These are phyloP conservation scores for Albatrellus ellisii DNA, from an alignment of 768 basidiomycete genomes.

Conservation along the genomic window DNA sequence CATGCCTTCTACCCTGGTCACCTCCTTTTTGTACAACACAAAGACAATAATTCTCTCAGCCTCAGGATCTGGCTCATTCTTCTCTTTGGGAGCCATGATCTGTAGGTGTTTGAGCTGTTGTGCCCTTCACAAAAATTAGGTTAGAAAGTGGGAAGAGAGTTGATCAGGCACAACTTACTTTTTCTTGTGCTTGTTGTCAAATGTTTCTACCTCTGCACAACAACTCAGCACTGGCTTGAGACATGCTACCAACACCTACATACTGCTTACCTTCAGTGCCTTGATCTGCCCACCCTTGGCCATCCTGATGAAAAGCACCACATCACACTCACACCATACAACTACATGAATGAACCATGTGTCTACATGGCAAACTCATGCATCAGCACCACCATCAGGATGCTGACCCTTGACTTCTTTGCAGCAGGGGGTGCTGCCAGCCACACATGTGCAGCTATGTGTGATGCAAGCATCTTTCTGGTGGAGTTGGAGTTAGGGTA, in stretches of 20 bases:
- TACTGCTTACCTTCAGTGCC: constrained; percentile 43
- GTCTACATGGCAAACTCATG: constrained; percentile 95
- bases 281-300: constrained; percentile 74
- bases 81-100: constrained; percentile 46
- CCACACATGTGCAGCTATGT: constrained; percentile 72
- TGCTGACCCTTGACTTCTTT: constrained; percentile 17
- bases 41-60: constrained; percentile 80
- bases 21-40: constrained; percentile 96
- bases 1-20: constrained; percentile 75
- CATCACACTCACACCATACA: constrained; percentile 67
- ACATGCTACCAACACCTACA: not conserved
- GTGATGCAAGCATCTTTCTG: constrained; percentile 95
- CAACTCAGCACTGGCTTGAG: not conserved
- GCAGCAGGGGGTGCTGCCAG: constrained; percentile 31
- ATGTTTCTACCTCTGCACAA: constrained; percentile 55
- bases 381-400: constrained; percentile 82
- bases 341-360: constrained; percentile 64
- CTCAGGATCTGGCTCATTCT: constrained; percentile 28
- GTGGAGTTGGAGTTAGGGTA: constrained; percentile 26
- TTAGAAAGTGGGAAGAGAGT: not conserved
- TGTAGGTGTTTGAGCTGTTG: constrained; percentile 46
- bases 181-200: constrained; percentile 74
- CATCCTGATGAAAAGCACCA: constrained; percentile 90
- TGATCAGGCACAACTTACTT: constrained; percentile 42
- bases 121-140: constrained; percentile 26